Evolutionary conservation across 345 rosid species (phyloP).

Genomic region (Salix koriyanagi): DNA sequence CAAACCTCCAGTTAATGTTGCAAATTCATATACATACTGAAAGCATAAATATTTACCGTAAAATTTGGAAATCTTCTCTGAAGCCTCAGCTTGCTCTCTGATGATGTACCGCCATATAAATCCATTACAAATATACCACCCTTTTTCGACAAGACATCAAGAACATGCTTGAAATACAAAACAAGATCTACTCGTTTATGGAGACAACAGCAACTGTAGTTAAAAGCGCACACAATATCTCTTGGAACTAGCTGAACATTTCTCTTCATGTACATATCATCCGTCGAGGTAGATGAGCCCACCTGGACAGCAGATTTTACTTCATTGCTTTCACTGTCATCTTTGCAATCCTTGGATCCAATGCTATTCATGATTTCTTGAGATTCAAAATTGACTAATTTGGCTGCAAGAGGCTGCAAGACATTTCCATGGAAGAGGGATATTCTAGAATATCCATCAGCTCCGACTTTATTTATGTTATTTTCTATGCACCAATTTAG

Average conservation of each 20-base stretch:
- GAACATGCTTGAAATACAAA: conserved; percentile 69
- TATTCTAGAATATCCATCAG: conserved; percentile 66
- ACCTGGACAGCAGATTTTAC: conserved; percentile 20
- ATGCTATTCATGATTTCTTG: conserved; percentile 40
- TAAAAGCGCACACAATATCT: conserved; percentile 88
- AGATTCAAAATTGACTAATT: conserved; percentile 47
- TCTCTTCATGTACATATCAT: conserved; percentile 28
- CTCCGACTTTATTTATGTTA: conserved; percentile 58
- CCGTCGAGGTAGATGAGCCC: conserved; percentile 11
- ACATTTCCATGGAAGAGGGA: conserved; percentile 82
- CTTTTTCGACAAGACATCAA: conserved; percentile 51
- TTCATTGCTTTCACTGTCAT: conserved; percentile 11
- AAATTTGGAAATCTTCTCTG: conserved; percentile 74
- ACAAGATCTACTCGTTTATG: conserved; percentile 70
- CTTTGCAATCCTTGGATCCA: conserved; percentile 33
- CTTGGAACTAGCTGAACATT: conserved; percentile 45
- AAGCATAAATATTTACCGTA: conserved; percentile 41
- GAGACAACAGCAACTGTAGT: conserved; percentile 90
- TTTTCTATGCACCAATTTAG: conserved; percentile 77
- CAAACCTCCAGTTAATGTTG: not conserved
- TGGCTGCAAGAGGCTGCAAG: conserved; percentile 65
- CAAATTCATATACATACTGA: not conserved
- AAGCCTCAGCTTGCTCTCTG: conserved; percentile 68
- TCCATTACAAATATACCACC: conserved; percentile 92
- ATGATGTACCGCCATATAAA: conserved; percentile 85